phyloP scores from a whole-genome alignment of 495 filamentous ascomycete species.

The Oleoguttula mirabilis region DNA sequence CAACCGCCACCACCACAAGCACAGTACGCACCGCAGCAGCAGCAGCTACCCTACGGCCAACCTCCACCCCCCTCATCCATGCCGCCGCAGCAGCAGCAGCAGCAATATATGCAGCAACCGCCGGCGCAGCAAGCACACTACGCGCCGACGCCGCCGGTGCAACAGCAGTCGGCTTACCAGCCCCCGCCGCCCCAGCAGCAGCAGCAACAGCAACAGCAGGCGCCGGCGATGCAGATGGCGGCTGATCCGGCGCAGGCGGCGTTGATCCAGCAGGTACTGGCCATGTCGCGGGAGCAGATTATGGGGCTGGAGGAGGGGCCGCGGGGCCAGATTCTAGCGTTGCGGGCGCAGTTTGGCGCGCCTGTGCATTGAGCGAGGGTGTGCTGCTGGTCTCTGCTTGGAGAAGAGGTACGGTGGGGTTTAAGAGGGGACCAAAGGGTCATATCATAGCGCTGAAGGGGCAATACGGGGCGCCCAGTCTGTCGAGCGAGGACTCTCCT shows the following conservation, averaged over 20 bases:
- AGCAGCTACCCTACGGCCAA: slow-evolving; percentile 1
- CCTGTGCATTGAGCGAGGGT: slow-evolving; percentile 3
- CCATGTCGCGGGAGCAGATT: slow-evolving; percentile 61
- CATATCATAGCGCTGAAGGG: no score
- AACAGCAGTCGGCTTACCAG: slow-evolving; percentile 26
- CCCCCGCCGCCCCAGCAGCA: slow-evolving; percentile 34
- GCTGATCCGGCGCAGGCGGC: slow-evolving; percentile 25
- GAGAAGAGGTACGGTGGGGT: no score
- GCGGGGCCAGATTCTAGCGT: slow-evolving; percentile 60
- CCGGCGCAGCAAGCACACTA: no score
- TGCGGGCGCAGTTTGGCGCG: slow-evolving; percentile 39
- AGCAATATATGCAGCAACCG: not conserved
- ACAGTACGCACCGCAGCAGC: not conserved
- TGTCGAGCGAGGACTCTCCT: no score
- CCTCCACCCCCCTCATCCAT: not conserved
- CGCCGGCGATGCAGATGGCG: slow-evolving; percentile 30
- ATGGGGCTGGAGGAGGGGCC: slow-evolving; percentile 61
- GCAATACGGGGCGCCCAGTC: no score
- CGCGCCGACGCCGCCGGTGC: slow-evolving; percentile 44
- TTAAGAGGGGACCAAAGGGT: no score
- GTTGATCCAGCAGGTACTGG: slow-evolving; percentile 62
- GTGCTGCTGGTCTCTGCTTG: no score
- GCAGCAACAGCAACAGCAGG: slow-evolving; percentile 33
- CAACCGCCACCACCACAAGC: slow-evolving; percentile 20
- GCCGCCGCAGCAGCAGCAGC: slow-evolving; percentile 1